phyloP scores from a whole-genome alignment of 1,284 basidiomycete species.

The Sporisorium exsertum region DNA sequence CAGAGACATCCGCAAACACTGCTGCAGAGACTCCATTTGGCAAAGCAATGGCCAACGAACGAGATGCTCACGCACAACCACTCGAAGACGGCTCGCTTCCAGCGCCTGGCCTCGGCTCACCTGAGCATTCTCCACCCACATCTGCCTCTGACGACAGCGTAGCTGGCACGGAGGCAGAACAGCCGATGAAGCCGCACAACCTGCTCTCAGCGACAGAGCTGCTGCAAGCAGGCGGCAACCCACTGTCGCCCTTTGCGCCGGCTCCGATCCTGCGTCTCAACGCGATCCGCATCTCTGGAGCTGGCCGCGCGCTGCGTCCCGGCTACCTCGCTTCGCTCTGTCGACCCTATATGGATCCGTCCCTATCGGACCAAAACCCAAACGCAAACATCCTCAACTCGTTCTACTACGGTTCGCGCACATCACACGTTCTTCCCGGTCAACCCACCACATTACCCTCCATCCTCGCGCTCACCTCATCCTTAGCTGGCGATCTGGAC shows the following conservation, averaged over 20 bases:
- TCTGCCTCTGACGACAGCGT: not conserved
- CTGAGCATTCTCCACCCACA: not conserved
- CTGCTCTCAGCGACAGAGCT: conserved; percentile 52
- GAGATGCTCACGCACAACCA: conserved; percentile 16
- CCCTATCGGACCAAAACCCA: conserved; percentile 38
- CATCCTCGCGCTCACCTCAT: conserved; percentile 77
- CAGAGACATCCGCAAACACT: not conserved
- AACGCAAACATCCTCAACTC: conserved; percentile 47
- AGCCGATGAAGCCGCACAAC: conserved; percentile 45
- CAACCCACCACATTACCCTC: conserved; percentile 57
- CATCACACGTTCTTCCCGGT: conserved; percentile 53
- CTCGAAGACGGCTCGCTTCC: conserved; percentile 30
- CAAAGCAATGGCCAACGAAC: conserved; percentile 25
- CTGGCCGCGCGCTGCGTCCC: conserved; percentile 76
- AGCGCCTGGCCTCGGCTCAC: conserved; percentile 13
- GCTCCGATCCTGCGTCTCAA: conserved; percentile 72
- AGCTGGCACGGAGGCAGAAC: not conserved
- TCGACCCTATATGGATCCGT: conserved; percentile 74
- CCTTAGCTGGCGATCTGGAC: conserved; percentile 76
- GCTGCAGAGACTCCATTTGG: conserved; percentile 18
- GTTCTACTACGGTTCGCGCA: conserved; percentile 67
- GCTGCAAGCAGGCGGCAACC: conserved; percentile 26
- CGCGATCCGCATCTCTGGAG: conserved; percentile 83
- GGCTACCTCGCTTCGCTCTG: conserved; percentile 84
- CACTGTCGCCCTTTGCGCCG: conserved; percentile 28